These are phyloP conservation scores for Cylindrodendrum hubeiense DNA, from an alignment of 2,329 filamentous ascomycete species.

Conservation along the genomic window DNA sequence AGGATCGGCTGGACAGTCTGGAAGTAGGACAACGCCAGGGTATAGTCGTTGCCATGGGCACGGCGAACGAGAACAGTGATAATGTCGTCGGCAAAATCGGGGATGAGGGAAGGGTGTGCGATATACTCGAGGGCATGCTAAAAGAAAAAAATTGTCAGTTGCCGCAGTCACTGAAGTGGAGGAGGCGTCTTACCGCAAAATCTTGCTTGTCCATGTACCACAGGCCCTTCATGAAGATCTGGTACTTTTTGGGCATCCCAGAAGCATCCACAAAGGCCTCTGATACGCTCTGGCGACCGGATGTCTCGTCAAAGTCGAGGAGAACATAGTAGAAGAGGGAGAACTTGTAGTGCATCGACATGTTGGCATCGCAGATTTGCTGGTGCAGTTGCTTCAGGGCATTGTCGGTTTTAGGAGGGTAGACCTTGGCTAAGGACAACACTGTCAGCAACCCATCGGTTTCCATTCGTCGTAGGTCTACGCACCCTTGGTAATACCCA, in stretches of 20 bases:
- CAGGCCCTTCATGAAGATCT: conserved; percentile 83
- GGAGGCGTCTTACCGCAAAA: conserved; percentile 65
- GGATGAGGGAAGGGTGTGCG: conserved; percentile 81
- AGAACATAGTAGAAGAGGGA: conserved; percentile 88
- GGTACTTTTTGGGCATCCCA: conserved; percentile 80
- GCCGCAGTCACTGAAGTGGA: fast-evolving
- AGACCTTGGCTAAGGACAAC: conserved; percentile 66
- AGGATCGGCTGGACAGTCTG: conserved; percentile 80
- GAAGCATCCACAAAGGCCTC: conserved; percentile 70
- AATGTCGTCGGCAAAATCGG: conserved; percentile 88
- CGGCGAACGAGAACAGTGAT: conserved; percentile 75
- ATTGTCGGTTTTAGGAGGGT: conserved; percentile 79
- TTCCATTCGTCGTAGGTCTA: fast-evolving
- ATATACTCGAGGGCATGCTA: conserved; percentile 80
- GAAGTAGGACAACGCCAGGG: conserved; percentile 82
- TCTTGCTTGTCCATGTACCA: conserved; percentile 83
- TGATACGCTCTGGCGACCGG: conserved; percentile 63
- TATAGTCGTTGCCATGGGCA: conserved; percentile 69
- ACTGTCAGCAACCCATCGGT: conserved; percentile 5
- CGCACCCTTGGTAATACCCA: conserved; percentile 78
- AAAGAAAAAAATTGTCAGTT: conserved; percentile 11
- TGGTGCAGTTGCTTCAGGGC: conserved; percentile 78
- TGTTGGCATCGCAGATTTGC: conserved; percentile 73
- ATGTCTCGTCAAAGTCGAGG: conserved; percentile 75
- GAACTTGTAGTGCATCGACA: conserved; percentile 82